Percentiles rank a stretch among this genome's conserved stretches.
Evolutionary conservation across 1,284 basidiomycete genomes (phyloP).

Genomic region (Cutaneotrichosporon sp.): DNA sequence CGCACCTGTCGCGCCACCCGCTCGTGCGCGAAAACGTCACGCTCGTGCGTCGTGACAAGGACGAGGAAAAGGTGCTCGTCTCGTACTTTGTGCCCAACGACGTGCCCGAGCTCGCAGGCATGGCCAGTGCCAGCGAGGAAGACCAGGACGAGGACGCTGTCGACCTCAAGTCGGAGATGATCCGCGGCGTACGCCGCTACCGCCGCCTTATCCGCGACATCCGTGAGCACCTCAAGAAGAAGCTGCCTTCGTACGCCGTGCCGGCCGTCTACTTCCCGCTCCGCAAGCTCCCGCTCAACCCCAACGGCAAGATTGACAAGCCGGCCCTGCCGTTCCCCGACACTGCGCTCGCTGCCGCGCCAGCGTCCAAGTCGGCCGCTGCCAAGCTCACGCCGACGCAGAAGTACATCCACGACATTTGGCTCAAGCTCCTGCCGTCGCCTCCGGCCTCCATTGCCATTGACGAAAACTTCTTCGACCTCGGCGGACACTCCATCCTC

Average conservation of each 20-base stretch:
- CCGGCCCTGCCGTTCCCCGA: constrained; percentile 98
- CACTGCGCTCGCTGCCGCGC: constrained; percentile 66
- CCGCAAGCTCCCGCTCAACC: constrained; percentile 92
- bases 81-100: constrained; percentile 96
- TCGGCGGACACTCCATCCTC: constrained; percentile 97
- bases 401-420: constrained; percentile 72
- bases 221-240: constrained; percentile 93
- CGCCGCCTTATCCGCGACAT: constrained; percentile 87
- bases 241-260: constrained; percentile 88
- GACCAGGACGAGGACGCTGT: constrained; percentile 55
- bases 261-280: constrained; percentile 94
- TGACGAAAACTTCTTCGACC: constrained; percentile 96
- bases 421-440: constrained; percentile 76
- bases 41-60: constrained; percentile 92
- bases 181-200: constrained; percentile 73
- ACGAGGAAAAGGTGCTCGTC: constrained; percentile 98
- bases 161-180: constrained; percentile 52
- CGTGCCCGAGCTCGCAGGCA: constrained; percentile 60
- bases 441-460: constrained; percentile 71
- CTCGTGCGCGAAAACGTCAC: constrained; percentile 96
- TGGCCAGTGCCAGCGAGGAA: constrained; percentile 62
- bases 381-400: constrained; percentile 63
- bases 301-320: constrained; percentile 99
- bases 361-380: constrained; percentile 42
- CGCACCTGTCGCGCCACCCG: constrained; percentile 87